Evolutionary conservation across 2,329 filamentous ascomycete species (phyloP).

Genomic region (Rhynchosporium secalis): DNA sequence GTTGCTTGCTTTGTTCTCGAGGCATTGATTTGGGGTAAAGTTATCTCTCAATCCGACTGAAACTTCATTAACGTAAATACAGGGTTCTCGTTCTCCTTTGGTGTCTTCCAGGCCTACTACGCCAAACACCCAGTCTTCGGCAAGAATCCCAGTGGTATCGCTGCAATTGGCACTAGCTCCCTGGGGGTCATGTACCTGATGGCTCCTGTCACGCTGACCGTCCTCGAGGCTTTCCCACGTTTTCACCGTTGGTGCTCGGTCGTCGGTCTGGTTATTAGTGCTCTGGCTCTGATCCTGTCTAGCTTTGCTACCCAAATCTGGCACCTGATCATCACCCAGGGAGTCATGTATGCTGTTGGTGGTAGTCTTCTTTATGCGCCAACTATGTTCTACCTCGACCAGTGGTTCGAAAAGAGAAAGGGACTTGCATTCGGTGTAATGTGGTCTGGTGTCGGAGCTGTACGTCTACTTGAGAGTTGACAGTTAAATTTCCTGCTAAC

Average conservation of each 20-base stretch:
- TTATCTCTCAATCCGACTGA: not conserved
- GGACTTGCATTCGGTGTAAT: constrained; percentile 53
- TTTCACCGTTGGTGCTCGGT: constrained; percentile 35
- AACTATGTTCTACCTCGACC: constrained; percentile 46
- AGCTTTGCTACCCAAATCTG: constrained; percentile 47
- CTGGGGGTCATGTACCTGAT: constrained; percentile 36
- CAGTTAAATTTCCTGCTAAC: constrained; percentile 41
- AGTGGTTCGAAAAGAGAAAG: constrained; percentile 50
- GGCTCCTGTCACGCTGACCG: constrained; percentile 30
- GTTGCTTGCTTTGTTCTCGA: constrained; percentile 53
- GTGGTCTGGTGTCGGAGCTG: constrained; percentile 39
- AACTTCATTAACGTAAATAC: not conserved
- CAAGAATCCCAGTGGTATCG: constrained; percentile 43
- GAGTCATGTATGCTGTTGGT: constrained; percentile 47
- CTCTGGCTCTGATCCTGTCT: constrained; percentile 41
- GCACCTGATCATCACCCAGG: constrained; percentile 49
- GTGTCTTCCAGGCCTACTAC: constrained; percentile 48
- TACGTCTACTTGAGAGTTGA: constrained; percentile 33
- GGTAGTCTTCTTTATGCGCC: constrained; percentile 45
- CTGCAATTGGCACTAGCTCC: constrained; percentile 45
- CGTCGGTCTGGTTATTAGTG: constrained; percentile 43
- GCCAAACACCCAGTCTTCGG: constrained; percentile 41
- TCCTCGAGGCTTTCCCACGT: constrained; percentile 37
- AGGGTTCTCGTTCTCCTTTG: constrained; percentile 44
- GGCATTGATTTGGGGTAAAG: constrained; percentile 52